Base-by-base conservation (phyloP, 2,329 filamentous ascomycete species). In the Trichophyton rubrum region DNA sequence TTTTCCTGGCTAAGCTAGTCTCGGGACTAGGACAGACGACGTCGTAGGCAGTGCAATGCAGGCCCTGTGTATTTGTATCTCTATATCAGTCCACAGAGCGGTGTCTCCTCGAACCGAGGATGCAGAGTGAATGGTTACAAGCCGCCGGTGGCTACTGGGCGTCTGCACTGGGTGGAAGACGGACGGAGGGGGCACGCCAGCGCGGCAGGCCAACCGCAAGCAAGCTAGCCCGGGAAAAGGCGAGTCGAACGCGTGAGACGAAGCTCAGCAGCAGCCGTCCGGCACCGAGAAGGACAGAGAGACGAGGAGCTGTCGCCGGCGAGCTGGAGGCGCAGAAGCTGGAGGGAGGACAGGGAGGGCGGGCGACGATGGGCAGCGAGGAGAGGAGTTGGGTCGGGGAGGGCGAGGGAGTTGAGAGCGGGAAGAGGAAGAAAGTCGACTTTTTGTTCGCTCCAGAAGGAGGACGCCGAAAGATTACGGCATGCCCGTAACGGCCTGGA, bases 401-500 rank as follows among this genome's bases (percentile, higher is more conserved):
- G 20, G 27, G 47, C 8, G 24, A 33, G 15, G 49, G 49, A 24
- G 22, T 2, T 2, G 22, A 13, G 27, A 51, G 20, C 9, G 17
- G 49, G 11, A 15, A 27, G 45, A 51, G 3, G 45, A 27, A 3
- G 45, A 51, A 51, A 22, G 20, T 24, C 6, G 24, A 27, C 20
- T 24, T 27, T 20, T 22, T 47, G 43, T 47, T 30, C 20, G 43
- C 17, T 11, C n/a, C 17, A 22, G 43, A 51, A 51, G 45, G 24
- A 51, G 45, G 13, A 22, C 13, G 11, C 20, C 4, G 20, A 22
- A 51, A 55, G 27, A 27, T 53, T 55, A 55, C 51, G 51, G 51
- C 51, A 55, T 55, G 27, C 38, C 40, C 11, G 51, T 55, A 55
- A 55, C 51, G 51, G 51, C 51, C 51, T 27, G 51, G 30, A 55